phyloP scores from a whole-genome alignment of 2,329 filamentous ascomycete species.

The Dothiorella sarmentorum region DNA sequence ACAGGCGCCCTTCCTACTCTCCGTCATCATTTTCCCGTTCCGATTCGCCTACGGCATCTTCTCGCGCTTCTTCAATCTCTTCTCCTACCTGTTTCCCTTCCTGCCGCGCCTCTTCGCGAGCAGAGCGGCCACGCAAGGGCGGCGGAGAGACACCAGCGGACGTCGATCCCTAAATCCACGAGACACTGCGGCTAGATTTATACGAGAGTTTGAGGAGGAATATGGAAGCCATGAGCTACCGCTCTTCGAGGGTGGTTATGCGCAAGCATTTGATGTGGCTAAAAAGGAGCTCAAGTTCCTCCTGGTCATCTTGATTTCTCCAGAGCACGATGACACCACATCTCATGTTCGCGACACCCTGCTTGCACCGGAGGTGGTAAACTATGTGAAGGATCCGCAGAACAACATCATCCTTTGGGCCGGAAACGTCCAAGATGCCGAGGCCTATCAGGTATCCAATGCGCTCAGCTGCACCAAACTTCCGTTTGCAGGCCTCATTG shows the following conservation, averaged over 20 bases:
- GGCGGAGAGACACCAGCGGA: slow-evolving; percentile 58
- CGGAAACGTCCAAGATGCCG: slow-evolving; percentile 86
- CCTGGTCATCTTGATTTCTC: slow-evolving; percentile 81
- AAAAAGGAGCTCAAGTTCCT: slow-evolving; percentile 91
- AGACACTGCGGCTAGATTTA: slow-evolving; percentile 84
- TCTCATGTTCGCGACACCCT: slow-evolving; percentile 80
- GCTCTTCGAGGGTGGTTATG: slow-evolving; percentile 85
- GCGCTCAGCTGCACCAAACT: slow-evolving; percentile 89
- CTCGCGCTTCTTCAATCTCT: slow-evolving; percentile 64
- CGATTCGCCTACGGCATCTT: slow-evolving; percentile 71
- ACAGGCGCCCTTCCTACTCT: slow-evolving; percentile 70
- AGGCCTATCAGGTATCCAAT: slow-evolving; percentile 88
- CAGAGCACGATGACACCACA: slow-evolving; percentile 89
- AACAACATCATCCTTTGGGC: slow-evolving; percentile 89
- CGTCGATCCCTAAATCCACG: slow-evolving; percentile 75
- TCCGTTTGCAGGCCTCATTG: slow-evolving; percentile 82
- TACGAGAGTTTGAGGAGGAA: slow-evolving; percentile 91
- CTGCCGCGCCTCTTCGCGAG: slow-evolving; percentile 63
- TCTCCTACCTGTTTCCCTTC: slow-evolving; percentile 77
- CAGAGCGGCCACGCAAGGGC: slow-evolving; percentile 40
- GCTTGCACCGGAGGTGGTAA: slow-evolving; percentile 67
- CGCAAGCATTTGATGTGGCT: slow-evolving; percentile 82
- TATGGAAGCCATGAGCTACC: slow-evolving; percentile 71
- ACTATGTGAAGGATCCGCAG: slow-evolving; percentile 68
- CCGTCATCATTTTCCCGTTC: slow-evolving; percentile 77